These are phyloP conservation scores for Cymbidium sinense DNA, from an alignment of 106 monocot genomes.

Conservation along the genomic window DNA sequence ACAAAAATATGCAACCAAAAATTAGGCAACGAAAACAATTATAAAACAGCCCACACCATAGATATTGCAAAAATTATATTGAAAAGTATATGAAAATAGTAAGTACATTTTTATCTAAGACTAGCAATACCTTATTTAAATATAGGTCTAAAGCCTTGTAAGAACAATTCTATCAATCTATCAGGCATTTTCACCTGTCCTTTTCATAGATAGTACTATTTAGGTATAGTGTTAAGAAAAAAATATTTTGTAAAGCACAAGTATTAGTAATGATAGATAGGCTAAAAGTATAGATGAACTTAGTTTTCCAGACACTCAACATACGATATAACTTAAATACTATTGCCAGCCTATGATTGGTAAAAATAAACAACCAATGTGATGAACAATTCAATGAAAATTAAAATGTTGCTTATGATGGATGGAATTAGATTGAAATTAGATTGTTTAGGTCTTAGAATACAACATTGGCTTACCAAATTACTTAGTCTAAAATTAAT, in stretches of 20 bases:
- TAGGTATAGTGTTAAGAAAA: not conserved
- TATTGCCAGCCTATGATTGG: not conserved
- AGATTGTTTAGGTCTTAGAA: not conserved
- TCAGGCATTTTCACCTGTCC: not conserved
- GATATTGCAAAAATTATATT: not conserved
- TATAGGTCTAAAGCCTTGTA: not conserved
- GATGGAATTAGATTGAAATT: not conserved
- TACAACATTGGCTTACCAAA: not conserved
- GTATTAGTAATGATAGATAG: not conserved
- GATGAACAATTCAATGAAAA: not conserved
- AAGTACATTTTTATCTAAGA: not conserved
- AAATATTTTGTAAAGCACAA: slow-evolving; percentile 6
- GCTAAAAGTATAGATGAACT: not conserved
- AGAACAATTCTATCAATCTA: not conserved
- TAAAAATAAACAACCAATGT: not conserved
- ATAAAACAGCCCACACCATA: not conserved
- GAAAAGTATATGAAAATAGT: not conserved
- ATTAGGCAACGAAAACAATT: not conserved
- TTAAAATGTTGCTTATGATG: not conserved
- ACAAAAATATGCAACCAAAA: slow-evolving; percentile 1
- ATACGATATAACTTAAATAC: not conserved
- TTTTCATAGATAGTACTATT: not conserved
- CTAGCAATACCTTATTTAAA: not conserved
- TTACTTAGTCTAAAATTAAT: not conserved
- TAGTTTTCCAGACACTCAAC: not conserved